Evolutionary conservation across 1,139 yeast species (phyloP), one percentile per base, ranked within the genome.

Genomic region (Debaryomyces coudertii): DNA sequence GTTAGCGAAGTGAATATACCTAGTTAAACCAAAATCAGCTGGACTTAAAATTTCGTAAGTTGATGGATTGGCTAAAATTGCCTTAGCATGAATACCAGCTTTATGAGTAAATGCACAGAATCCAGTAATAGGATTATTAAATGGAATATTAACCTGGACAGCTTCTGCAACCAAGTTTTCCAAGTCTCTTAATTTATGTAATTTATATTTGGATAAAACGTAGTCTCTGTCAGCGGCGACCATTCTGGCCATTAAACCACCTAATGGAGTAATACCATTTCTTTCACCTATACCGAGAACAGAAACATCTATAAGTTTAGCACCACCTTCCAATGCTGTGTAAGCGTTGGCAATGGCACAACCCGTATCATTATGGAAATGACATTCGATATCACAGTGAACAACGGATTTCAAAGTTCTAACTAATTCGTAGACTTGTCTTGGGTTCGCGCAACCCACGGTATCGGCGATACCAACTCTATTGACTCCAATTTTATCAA

Each of bases 201-300:
- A 68, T 58, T 78, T 77, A 61, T 79, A 79, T 62, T 79, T 79
- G 52, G 82, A 76, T 56, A 77, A 68, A 45, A 79, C 83, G 56
- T 79, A 79, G 50, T 77, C 81, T 49, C 83, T 73, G 60, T 78
- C 80, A 42, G 83, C 82, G 45, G 82, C 81, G 53, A 79, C 79
- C 83, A 79, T 79, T 60, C 83, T 69, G 34, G 83, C 82, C 80
- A 79, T 79, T 55, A 79, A 73, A n/a, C 82, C 84, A 46, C 83
- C 83, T 52, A 79, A 66, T 18, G 84, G 83, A 29, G 82, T 80
- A 55, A 79, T 79, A 51, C 84, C 84, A 58, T 79, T 79, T 65
- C 84, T 73, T 66, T 79, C 84, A 56, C 84, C 84, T 49, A 79
- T 79, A 45, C 84, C 84, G 61, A 79, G 71, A 28, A 79, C 82